Base-by-base conservation (phyloP, 768 basidiomycete species). In the Amanita pseudoporphyria region DNA sequence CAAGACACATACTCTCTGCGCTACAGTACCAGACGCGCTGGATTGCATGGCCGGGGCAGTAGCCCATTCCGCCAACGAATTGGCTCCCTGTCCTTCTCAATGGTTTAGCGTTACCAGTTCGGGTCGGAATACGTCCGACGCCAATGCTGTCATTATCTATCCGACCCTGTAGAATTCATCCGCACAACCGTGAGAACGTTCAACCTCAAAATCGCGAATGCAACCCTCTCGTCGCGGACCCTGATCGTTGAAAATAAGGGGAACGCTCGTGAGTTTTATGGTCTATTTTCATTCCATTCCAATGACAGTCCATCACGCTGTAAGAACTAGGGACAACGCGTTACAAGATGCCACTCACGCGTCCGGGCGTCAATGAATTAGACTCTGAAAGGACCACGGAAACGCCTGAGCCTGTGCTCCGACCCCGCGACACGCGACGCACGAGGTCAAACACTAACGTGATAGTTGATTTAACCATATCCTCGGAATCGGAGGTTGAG, bases 301-400 rank as follows among this genome's bases (percentile, higher is more conserved):
- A 24, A 13, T 41, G 21, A n/a, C 26, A 3, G 16, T 4, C 24
- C 41, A 43, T 43, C 41, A 43, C 26, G 28, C 7, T 43, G 26
- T n/a, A 43, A 28, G 18, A 21, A 24, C 32, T 33, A 10, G 14
- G 43, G 5, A n/a, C 18, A 13, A 19, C 31, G 44, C 33, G 44
- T 33, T 45, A 19, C 18, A 24, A 24, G 21, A 47, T 47, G 46
- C 5, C 35, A 26, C 35, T 18, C 46, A 24, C 35, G 24, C 45
- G 32, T 47, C 7, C 33, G 22, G 35, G 33, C 12, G 35, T 26
- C 31, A 36, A 14, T 14, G 22, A 47, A n/a, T 24, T 47, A 33
- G 24, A 6, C 7, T 47, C 46, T 19, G 46, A 47, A 24, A 47
- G 46, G 35, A 47, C 46, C 24, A 47, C 45, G 22, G 35, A 35